These are phyloP conservation scores for Mycotypha africana DNA, from an alignment of 371 early-diverging fungal genomes.

Conservation along the genomic window DNA sequence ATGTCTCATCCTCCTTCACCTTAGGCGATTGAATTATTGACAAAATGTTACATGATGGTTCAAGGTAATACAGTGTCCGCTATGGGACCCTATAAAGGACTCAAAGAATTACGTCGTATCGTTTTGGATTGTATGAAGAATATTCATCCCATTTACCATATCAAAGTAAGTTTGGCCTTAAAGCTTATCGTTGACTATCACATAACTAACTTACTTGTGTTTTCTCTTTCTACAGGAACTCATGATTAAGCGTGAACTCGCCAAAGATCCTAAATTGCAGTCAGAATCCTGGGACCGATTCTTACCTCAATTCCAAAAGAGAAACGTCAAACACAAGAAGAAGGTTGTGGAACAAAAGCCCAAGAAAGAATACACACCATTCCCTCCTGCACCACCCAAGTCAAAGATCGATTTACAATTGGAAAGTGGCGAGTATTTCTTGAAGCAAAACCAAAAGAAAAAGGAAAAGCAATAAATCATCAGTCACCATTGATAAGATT, in stretches of 20 bases:
- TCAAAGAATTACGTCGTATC: constrained; percentile 90
- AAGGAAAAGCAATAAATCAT: too few relatives aligned
- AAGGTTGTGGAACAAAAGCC: constrained; percentile 44
- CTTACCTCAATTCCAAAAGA: constrained; percentile 97
- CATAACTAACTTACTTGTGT: neutral
- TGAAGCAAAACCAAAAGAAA: constrained; percentile 55
- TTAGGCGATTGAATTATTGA: constrained; percentile 98
- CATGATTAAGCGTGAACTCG: constrained; percentile 98
- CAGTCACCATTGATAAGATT: constrained; percentile 1
- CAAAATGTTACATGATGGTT: constrained; percentile 95
- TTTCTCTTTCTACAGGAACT: constrained; percentile 57
- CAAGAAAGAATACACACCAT: constrained; percentile 75
- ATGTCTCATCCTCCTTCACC: too few relatives aligned
- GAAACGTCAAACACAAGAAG: constrained; percentile 76
- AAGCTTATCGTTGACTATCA: too few relatives aligned
- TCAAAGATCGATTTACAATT: constrained; percentile 92
- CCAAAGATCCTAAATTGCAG: constrained; percentile 93
- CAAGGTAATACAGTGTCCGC: constrained; percentile 97
- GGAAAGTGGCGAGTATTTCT: constrained; percentile 95
- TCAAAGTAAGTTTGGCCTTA: constrained; percentile 89
- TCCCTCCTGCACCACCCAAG: constrained; percentile 87
- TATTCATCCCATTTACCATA: constrained; percentile 99
- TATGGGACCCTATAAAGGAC: constrained; percentile 91
- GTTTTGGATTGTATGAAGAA: constrained; percentile 98
- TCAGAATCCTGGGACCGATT: constrained; percentile 98